These are phyloP conservation scores for Ganoderma leucocontextum DNA, from an alignment of 1,284 basidiomycete species.

Conservation along the genomic window DNA sequence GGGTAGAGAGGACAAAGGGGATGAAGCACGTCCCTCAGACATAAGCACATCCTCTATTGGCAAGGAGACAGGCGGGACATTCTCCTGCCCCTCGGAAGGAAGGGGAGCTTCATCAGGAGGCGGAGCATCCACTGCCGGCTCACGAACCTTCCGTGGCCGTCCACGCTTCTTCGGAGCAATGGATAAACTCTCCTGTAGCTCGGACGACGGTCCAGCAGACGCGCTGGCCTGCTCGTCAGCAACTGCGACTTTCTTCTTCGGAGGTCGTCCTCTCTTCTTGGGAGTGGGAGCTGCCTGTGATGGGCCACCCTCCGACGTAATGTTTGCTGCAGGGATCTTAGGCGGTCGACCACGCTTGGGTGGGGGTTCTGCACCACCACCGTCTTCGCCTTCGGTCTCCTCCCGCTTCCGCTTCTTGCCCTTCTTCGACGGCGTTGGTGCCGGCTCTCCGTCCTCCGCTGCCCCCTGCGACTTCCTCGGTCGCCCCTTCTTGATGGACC, in stretches of 20 bases:
- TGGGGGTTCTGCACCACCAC: slow-evolving; percentile 32
- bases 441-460: slow-evolving; percentile 19
- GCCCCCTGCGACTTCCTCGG: slow-evolving; percentile 33
- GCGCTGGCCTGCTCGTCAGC: slow-evolving; percentile 24
- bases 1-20: slow-evolving; percentile 18
- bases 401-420: slow-evolving; percentile 42
- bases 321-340: slow-evolving; percentile 33
- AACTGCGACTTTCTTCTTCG: slow-evolving; percentile 42
- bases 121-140: background rate
- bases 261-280: slow-evolving; percentile 44
- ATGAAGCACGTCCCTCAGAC: slow-evolving; percentile 7
- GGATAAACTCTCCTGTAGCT: slow-evolving; percentile 12
- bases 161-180: slow-evolving; percentile 37
- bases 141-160: slow-evolving; percentile 28
- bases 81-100: background rate
- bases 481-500: slow-evolving; percentile 40
- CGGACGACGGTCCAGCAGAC: slow-evolving; percentile 13
- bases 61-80: background rate
- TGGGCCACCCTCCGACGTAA: slow-evolving; percentile 1
- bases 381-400: slow-evolving; percentile 14
- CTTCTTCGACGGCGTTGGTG: slow-evolving; percentile 19
- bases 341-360: slow-evolving; percentile 48
- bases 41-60: slow-evolving; percentile 6
- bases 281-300: slow-evolving; percentile 8
- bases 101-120: background rate